Evolutionary conservation across 2,329 filamentous ascomycete species (phyloP), one percentile per base, ranked within the genome.

Genomic region (Fonsecaea multimorphosa): DNA sequence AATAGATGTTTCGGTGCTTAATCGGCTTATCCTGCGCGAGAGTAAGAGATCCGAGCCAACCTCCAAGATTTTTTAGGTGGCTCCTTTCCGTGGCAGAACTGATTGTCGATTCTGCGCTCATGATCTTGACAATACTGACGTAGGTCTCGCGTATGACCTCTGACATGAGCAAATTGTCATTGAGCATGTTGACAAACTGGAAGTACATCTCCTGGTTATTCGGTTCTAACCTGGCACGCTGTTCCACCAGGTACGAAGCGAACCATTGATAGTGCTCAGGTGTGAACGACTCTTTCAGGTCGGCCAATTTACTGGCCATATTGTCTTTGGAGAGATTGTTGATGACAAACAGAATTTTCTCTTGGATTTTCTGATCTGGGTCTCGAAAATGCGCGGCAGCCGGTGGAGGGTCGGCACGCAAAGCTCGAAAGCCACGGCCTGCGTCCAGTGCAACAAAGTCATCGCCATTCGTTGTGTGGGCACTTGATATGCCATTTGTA

Each of bases 251-350:
- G 74, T 98, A 96, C 55, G 89, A 89, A 6, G 96, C 95, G 75
- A 99, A 99, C 95, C 95, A 99, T 75, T 96, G 92, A 73, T 96
- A 91, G 76, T 97, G 90, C 71, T 89, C 88, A 60, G 90, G 87
- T 58, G 92, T 88, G 55, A 99, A 81, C 52, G 91, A 87, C 44
- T 92, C 89, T 57, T 87, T 89, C 40, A 99, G 85, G 71, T 97
- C 93, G 60, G 85, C 84, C 73, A 94, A 89, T 79, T 97, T 97
- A 46, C 89, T 85, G 59, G 91, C 88, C 19, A 99, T 83, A 52
- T 97, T 98, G 49, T 90, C 88, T 72, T 95, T 90, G 0, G 95
- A 98, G 59, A 99, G 89, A 72, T 99, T 99, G 83, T 99, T 99
- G 65, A 99, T 83, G 29, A 96, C 91, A 73, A 99, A 99, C 71